These are phyloP conservation scores for Zymoseptoria pseudotritici DNA, from an alignment of 2,329 filamentous ascomycete species.

Conservation along the genomic window DNA sequence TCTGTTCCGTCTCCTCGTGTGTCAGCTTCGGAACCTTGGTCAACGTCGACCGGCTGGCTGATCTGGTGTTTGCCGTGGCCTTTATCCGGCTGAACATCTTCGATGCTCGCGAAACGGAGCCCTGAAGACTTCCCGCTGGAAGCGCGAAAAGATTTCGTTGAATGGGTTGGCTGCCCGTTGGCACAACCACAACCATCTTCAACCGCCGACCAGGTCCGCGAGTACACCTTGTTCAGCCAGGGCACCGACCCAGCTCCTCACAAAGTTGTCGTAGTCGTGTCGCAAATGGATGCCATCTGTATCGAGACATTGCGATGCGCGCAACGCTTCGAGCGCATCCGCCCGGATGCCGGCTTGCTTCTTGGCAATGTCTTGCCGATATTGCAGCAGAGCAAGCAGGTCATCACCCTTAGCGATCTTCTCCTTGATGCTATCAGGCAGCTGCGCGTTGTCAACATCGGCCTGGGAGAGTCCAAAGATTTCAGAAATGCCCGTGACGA, in stretches of 20 bases:
- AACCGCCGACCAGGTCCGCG: slow-evolving; percentile 21
- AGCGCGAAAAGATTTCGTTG: neutral
- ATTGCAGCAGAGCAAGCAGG: slow-evolving; percentile 27
- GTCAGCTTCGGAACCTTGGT: neutral
- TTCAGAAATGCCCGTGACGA: slow-evolving; percentile 11
- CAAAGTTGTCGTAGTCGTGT: slow-evolving; percentile 55
- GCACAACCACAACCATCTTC: neutral
- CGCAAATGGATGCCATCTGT: slow-evolving; percentile 49
- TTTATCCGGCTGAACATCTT: neutral
- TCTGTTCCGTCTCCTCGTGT: neutral
- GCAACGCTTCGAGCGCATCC: slow-evolving; percentile 45
- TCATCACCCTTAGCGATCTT: slow-evolving; percentile 20
- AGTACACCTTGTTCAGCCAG: slow-evolving; percentile 61
- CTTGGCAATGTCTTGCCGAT: slow-evolving; percentile 35
- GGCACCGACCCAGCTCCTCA: slow-evolving; percentile 62
- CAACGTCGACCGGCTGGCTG: neutral
- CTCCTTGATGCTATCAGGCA: slow-evolving; percentile 21
- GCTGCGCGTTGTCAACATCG: slow-evolving; percentile 29
- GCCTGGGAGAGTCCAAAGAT: slow-evolving; percentile 21
- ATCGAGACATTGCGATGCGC: slow-evolving; percentile 42
- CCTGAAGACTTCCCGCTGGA: neutral
- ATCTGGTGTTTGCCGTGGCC: neutral
- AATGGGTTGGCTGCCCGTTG: no score
- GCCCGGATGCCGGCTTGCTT: slow-evolving; percentile 39
- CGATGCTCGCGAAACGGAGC: neutral